A percentile compares a stretch with the other conserved stretches of the same genome.
Conservation (phyloP, 2,329 filamentous ascomycete genomes). For the Trichoderma oligosporum region DNA sequence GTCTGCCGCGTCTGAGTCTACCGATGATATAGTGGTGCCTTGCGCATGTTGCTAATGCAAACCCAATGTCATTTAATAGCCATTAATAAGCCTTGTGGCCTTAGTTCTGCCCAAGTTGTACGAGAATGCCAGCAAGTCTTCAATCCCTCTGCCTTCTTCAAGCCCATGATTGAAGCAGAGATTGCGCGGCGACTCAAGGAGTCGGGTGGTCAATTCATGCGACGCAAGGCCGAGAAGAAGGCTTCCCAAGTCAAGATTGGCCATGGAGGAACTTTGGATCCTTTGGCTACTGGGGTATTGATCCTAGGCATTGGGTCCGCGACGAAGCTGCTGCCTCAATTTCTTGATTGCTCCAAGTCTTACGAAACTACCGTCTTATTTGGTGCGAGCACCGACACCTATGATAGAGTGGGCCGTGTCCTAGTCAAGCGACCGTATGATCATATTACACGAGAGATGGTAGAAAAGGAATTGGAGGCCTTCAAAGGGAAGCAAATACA, state of each 20-base stretch:
- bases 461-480: conserved; percentile 69
- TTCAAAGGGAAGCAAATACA: conserved; percentile 86
- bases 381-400: conserved; percentile 87
- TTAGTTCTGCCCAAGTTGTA: conserved; percentile 86
- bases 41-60: conserved; percentile 6
- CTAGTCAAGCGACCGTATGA: conserved; percentile 70
- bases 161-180: conserved; percentile 68
- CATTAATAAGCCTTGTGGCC: conserved; percentile 85
- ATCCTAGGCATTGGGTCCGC: conserved; percentile 83
- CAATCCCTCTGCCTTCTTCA: conserved; percentile 75
- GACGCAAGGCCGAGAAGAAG: conserved; percentile 55
- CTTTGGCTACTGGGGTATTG: conserved; percentile 87
- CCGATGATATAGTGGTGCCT: neutral
- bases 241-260: conserved; percentile 82
- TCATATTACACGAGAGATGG: conserved; percentile 73
- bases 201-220: conserved; percentile 54
- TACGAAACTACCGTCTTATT: conserved; percentile 91
- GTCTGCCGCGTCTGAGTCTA: neutral
- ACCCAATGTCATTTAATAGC: conserved; percentile 49
- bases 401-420: conserved; percentile 82
- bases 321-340: conserved; percentile 76
- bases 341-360: conserved; percentile 84
- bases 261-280: conserved; percentile 93
- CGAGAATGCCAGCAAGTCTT: conserved; percentile 83
- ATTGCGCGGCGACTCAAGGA: conserved; percentile 53